phyloP scores from a whole-genome alignment of 371 early-diverging fungal genomes.

The Syncephalastrum racemosum region DNA sequence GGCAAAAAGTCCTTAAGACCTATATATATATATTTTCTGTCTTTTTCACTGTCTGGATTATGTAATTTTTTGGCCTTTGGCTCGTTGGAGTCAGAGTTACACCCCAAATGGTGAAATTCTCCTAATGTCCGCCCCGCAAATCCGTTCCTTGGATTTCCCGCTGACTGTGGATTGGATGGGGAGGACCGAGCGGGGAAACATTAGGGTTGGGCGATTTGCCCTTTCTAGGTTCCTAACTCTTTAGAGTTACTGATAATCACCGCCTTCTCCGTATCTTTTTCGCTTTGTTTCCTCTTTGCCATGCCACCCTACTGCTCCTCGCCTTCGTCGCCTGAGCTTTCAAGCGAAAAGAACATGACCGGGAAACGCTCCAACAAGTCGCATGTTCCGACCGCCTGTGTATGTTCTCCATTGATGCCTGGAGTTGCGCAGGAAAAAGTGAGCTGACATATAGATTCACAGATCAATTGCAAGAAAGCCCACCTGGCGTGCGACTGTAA shows the following conservation, averaged over 20 bases:
- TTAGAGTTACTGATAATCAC: too few relatives aligned
- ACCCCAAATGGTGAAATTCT: background rate
- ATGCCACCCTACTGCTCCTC: slow-evolving; percentile 10
- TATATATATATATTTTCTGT: too few relatives aligned
- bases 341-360: background rate
- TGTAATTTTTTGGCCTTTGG: too few relatives aligned
- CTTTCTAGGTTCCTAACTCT: too few relatives aligned
- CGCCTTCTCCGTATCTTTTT: slow-evolving; percentile 5
- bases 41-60: too few relatives aligned
- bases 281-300: slow-evolving; percentile 7
- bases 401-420: slow-evolving; percentile 9
- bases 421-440: background rate
- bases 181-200: too few relatives aligned
- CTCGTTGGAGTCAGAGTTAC: background rate
- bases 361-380: slow-evolving; percentile 22
- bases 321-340: slow-evolving; percentile 11
- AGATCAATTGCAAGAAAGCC: slow-evolving; percentile 33
- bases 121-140: too few relatives aligned
- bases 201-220: too few relatives aligned
- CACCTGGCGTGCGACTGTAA: slow-evolving; percentile 35
- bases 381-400: slow-evolving; percentile 30
- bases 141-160: too few relatives aligned
- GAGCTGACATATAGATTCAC: background rate
- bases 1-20: too few relatives aligned
- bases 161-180: too few relatives aligned